Evolutionary conservation across 1,284 basidiomycete species (phyloP), one percentile per base, ranked within the genome.

Genomic region (Cutaneotrichosporon sp.): DNA sequence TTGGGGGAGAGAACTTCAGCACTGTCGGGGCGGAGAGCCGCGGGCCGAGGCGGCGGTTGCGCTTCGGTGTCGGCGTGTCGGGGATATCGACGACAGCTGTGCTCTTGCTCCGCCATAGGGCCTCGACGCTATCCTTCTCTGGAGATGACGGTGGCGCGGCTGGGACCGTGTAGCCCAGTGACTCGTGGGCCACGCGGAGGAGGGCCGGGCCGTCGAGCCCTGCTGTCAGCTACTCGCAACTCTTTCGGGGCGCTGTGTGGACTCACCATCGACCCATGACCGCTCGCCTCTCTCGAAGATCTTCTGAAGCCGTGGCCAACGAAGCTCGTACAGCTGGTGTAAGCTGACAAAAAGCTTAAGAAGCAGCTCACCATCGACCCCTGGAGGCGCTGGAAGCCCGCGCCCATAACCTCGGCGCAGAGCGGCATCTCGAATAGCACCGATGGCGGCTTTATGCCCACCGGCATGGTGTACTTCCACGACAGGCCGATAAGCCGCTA

Each of bases 271-370:
- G 22, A 73, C 79, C 86, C 89, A 91, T 11, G 80, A 73, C 18
- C 90, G 84, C 60, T 91, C 89, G 14, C 70, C 76, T 0, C 78
- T 68, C 7, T 86, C 84, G 71, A 85, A 86, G 4, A 88, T 79
- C 71, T 91, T 92, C 31, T 83, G 81, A 25, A 92, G 81, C 47
- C 92, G 83, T 0, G 92, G 90, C 76, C 90, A 94, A 6, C 92
- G 87, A 4, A 92, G 81, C 69, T 90, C 90, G 70, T 92, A 93
- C 65, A 87, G 82, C 89, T 92, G 68, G 2, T 31, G 38, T 54
- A 13, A 42, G 53, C 43, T 14, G 16, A 9, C 29, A 29, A 29
- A 5, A 1, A 2, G 10, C 7, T 14, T 22, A 27, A 38, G 46
- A 5, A 42, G 16, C 10, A 10, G 72, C 83, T 59, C 58, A 90